Percentiles rank a stretch among this genome's conserved stretches.
These are phyloP conservation scores for Jackrogersella multiformis DNA, from an alignment of 495 filamentous ascomycete genomes.

Conservation along the genomic window DNA sequence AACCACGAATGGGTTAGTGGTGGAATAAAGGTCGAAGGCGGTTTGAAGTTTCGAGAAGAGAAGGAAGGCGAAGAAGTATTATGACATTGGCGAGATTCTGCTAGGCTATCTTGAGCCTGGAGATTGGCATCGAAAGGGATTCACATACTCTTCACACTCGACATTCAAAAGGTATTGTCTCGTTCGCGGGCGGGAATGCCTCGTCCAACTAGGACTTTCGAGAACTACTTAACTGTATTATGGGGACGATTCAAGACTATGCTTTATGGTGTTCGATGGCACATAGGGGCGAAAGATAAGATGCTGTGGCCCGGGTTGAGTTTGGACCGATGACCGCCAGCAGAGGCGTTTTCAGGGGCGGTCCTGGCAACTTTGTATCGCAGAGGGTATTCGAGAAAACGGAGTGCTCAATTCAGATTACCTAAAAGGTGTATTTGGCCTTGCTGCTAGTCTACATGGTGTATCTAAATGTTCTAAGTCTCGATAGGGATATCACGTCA, in stretches of 20 bases:
- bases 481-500: conserved; percentile 26
- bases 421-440: conserved; percentile 10
- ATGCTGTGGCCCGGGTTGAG: conserved; percentile 2
- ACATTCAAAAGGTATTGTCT: background rate
- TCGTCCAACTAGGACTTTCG: background rate
- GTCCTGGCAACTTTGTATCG: conserved; percentile 22
- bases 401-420: conserved; percentile 21
- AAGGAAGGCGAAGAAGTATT: conserved; percentile 63
- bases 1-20: conserved; percentile 77
- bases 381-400: conserved; percentile 14
- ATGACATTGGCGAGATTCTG: conserved; percentile 30
- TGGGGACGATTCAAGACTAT: conserved; percentile 33
- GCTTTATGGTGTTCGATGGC: conserved; percentile 23
- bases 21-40: conserved; percentile 75
- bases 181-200: background rate
- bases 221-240: conserved; percentile 15
- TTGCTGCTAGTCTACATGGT: background rate
- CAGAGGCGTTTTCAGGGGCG: conserved; percentile 27
- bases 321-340: conserved; percentile 14
- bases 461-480: background rate
- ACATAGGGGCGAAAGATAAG: conserved; percentile 24
- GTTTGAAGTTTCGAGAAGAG: conserved; percentile 74
- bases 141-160: conserved; percentile 15
- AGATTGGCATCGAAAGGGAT: background rate
- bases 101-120: background rate